These are phyloP conservation scores for Talaromyces ruber DNA, from an alignment of 495 filamentous ascomycete species.

Conservation along the genomic window DNA sequence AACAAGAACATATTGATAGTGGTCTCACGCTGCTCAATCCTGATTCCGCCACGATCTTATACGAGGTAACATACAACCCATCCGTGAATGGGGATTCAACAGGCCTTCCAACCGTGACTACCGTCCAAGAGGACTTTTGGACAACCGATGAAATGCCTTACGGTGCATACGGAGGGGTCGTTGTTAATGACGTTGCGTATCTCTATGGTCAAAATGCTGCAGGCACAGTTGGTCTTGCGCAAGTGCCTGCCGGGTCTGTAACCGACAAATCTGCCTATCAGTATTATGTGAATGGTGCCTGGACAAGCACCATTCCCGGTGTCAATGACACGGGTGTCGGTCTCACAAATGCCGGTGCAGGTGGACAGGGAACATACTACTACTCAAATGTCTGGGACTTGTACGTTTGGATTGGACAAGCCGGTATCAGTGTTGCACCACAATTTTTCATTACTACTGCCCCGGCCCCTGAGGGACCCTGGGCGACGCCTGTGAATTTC, in stretches of 20 bases:
- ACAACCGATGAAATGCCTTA: constrained; percentile 15
- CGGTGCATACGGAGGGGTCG: constrained; percentile 19
- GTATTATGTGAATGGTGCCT: constrained; percentile 15
- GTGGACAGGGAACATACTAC: constrained; percentile 25
- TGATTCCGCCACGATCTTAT: constrained; percentile 15
- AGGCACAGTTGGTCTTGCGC: constrained; percentile 14
- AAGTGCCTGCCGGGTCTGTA: constrained; percentile 14
- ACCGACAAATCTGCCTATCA: constrained; percentile 16
- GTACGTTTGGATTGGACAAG: constrained; percentile 25
- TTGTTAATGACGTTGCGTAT: constrained; percentile 17
- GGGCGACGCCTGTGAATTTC: constrained; percentile 16
- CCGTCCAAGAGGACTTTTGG: constrained; percentile 17
- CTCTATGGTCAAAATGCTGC: constrained; percentile 16
- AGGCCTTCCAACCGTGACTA: constrained; percentile 12
- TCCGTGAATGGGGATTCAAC: constrained; percentile 2
- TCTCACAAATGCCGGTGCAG: constrained; percentile 17
- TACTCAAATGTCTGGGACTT: constrained; percentile 15
- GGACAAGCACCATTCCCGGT: constrained; percentile 13
- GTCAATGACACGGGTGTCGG: constrained; percentile 10
- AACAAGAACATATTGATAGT: constrained; percentile 14
- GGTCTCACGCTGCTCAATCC: constrained; percentile 10
- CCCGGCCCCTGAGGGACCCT: constrained; percentile 18
- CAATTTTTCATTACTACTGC: constrained; percentile 26
- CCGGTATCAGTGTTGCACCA: constrained; percentile 10
- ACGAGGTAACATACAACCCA: constrained; percentile 13